Percentiles rank a stretch among this genome's conserved stretches.
Conservation (phyloP, 2,329 filamentous ascomycete species). For the Sphaerulina populicola region DNA sequence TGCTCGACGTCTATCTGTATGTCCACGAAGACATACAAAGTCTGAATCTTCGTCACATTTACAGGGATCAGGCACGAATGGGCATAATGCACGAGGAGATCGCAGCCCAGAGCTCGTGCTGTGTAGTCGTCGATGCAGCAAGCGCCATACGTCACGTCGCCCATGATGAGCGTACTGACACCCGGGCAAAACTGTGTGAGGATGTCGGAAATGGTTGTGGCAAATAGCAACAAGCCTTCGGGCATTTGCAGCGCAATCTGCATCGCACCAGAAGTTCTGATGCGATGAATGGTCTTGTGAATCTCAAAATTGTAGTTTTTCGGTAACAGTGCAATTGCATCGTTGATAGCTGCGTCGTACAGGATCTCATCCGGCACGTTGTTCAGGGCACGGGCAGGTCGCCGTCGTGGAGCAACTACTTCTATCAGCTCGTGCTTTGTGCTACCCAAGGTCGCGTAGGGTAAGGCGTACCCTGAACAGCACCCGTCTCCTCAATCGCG, state of each 20-base stretch:
- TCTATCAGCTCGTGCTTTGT: slow-evolving; percentile 1
- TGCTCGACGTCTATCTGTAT: slow-evolving; percentile 91
- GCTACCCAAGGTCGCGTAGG: not conserved
- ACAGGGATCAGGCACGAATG: slow-evolving; percentile 95
- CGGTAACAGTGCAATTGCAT: slow-evolving; percentile 77
- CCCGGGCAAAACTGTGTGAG: slow-evolving; percentile 87
- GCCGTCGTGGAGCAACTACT: slow-evolving; percentile 61
- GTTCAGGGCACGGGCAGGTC: slow-evolving; percentile 74
- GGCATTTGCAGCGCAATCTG: slow-evolving; percentile 94
- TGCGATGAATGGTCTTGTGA: slow-evolving; percentile 93
- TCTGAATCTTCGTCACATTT: slow-evolving; percentile 93
- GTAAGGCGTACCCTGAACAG: slow-evolving; percentile 55
- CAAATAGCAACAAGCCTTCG: slow-evolving; percentile 88
- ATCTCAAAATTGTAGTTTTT: slow-evolving; percentile 98
- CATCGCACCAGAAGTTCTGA: slow-evolving; percentile 69
- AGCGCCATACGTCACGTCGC: slow-evolving; percentile 95
- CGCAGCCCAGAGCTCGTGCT: slow-evolving; percentile 83
- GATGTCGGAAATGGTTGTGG: slow-evolving; percentile 95
- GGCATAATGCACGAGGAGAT: slow-evolving; percentile 91
- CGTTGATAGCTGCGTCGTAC: slow-evolving; percentile 74
- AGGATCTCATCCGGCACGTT: slow-evolving; percentile 83
- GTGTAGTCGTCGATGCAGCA: slow-evolving; percentile 99
- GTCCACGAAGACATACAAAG: slow-evolving; percentile 94
- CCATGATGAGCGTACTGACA: slow-evolving; percentile 93
- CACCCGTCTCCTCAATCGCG: slow-evolving; percentile 51